Evolutionary conservation across 176 grass and related monocot genomes (phyloP), one percentile per base, ranked within the genome.

Genomic region (Thinopyrum elongatum): DNA sequence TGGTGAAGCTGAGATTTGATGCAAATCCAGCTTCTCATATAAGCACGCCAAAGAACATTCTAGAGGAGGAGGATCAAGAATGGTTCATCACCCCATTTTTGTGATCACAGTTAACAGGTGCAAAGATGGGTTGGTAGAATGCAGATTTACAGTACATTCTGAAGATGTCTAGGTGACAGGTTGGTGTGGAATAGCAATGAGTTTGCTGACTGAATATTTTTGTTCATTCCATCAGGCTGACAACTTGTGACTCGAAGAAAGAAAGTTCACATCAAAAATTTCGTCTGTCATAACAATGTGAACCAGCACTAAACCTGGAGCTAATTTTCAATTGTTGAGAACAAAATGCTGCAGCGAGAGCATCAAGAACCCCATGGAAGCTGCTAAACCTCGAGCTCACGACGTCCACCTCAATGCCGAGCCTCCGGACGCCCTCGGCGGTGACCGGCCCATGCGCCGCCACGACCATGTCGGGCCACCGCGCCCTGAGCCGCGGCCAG

Each of bases 391-490:
- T 95, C 39, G 86, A 30, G 77, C 93, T 90, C 5, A 98, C 91
- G 61, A 93, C 84, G 73, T 98, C 91, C 0, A 95, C 93, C 11
- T 77, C 34, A 7, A 95, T 63, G 39, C 91, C 89, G 29, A 95
- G 89, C 38, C 76, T 86, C 88, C 91, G 89, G 13, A 92, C 86
- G 2, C 95, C 95, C 13, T 74, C 65, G 41, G 93, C 93, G 29
- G 95, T 98, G 59, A 95, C 93, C 8, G 93, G 95, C 1, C 93
- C 93, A 66, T 98, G 95, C 17, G 89, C 91, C 1, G 91, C 93
- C 70, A 95, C 91, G 70, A 94, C 49, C 89, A 95, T 88, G 31
- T 53, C 49, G 1, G 93, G 93, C 91, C 95, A 95, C 0, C 87
- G 79, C 21, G 38, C 49, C 71, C 65, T 87, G 34, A 98, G 68